Evolutionary conservation across 768 basidiomycete species (phyloP), one percentile per base, ranked within the genome.

Genomic region (Podaxis sp.): DNA sequence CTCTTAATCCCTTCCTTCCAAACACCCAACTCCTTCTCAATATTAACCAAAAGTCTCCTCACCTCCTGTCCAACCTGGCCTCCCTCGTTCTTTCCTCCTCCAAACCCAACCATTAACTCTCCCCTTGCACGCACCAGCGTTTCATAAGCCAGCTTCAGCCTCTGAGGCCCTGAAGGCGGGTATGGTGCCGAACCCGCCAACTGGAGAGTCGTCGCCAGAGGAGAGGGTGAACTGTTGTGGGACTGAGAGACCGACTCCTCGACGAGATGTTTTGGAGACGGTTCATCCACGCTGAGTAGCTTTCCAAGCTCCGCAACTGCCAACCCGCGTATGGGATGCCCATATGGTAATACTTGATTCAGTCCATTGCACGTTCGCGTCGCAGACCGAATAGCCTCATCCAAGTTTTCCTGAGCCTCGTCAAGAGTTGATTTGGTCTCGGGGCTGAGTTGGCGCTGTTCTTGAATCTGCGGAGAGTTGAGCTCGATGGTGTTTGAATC

Each of bases 271-370:
- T 71, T 71, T 2, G 85, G 83, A 2, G 74, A 72, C 0, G 86
- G 87, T 69, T 93, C 91, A 67, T 94, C 91, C 0, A 94, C 89
- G 0, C 85, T 84, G 5, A 95, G 79, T 6, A 94, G 75, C 74
- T 94, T 95, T 0, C 91, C 93, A 5, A 93, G 78, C 71, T 96
- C 94, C 2, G 88, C 86, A 7, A 89, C 75, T 3, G 90, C 86
- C 24, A 96, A 76, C 0, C 85, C 92, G 0, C 91, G 81, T 1
- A 90, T 82, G 0, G 95, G 94, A 71, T 96, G 94, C 1, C 90
- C 90, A 9, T 77, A 71, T 0, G 77, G 73, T 17, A 93, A 80
- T 2, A 91, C 70, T 12, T 70, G 72, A 3, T 74, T 70, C 4
- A 93, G 68, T 0, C 88, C 94, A 0, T 80, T 74, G 22, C 76